Evolutionary conservation across 306 rosid genomes (phyloP), one percentile per base, ranked within the genome.

Genomic region (Quercus alba): DNA sequence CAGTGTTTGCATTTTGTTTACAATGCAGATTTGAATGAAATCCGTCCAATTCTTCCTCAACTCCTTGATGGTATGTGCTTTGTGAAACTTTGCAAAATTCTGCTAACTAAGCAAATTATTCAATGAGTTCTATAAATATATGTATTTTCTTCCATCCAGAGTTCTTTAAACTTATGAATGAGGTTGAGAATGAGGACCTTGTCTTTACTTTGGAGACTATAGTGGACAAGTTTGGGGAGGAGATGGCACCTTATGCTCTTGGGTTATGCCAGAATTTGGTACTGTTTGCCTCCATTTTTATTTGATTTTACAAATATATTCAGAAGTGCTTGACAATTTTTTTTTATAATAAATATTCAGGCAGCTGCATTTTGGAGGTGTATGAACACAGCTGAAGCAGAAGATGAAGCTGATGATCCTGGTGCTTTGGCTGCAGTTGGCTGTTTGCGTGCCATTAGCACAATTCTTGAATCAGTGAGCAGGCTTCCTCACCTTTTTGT

Each of bases 321-420:
- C 25, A 14, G 41, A 62, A 7, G 17, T 84, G 41, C 41, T 38
- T 59, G 59, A 51, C 74, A 20, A 5, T 77, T 26, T 64, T 28
- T 51, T 51, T 21, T 73, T 51, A 2, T 33, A 0, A 55, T 10
- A 7, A 9, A 15, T 73, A 62, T 78, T 74, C 85, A 94, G 98
- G 97, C 97, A 3, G 89, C 94, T 64, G 94, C 98, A 66, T 94
- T 94, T 86, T 92, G 98, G 98, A 92, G 98, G 91, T 94, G 98
- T 84, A 92, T 94, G 91, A 90, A 88, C 83, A 86, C 91, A 14
- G 92, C 97, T 69, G 98, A 94, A 84, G 94, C 91, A 72, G 98
- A 92, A 20, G 97, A 92, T 19, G 98, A 94, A 14, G 92, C 76
- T 59, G 98, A 94, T 78, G 98, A 94, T 86, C 88, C 97, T 18